These are phyloP conservation scores for Aplosporella prunicola DNA, from an alignment of 2,329 filamentous ascomycete species.

Conservation along the genomic window DNA sequence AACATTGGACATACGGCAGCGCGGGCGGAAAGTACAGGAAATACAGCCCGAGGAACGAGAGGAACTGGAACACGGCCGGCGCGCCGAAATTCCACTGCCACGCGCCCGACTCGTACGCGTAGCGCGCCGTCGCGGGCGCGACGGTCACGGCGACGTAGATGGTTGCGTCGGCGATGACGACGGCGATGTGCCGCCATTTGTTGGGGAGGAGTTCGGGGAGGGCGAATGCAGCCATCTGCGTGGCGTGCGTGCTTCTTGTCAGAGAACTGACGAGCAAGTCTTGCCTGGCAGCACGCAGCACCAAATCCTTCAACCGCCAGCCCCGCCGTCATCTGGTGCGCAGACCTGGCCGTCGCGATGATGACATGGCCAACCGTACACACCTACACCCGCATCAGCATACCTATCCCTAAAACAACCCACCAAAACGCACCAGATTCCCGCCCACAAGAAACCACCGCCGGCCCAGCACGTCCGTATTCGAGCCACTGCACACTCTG, in stretches of 20 bases:
- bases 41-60: conserved; percentile 37
- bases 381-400: not conserved
- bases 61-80: conserved; percentile 33
- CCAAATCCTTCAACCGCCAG: conserved; percentile 37
- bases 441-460: conserved; percentile 38
- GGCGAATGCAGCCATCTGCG: conserved; percentile 33
- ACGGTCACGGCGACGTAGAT: conserved; percentile 39
- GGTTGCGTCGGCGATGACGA: conserved; percentile 31
- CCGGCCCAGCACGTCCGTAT: conserved; percentile 41
- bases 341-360: conserved; percentile 15
- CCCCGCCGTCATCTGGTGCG: conserved; percentile 30
- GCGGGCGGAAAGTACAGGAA: conserved; percentile 34
- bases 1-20: conserved; percentile 21
- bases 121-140: conserved; percentile 37
- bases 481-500: conserved; percentile 25
- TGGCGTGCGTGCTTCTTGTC: not conserved
- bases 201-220: conserved; percentile 41
- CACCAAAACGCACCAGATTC: conserved; percentile 32
- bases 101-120: conserved; percentile 27
- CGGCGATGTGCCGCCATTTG: conserved; percentile 39
- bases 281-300: conserved; percentile 34
- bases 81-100: conserved; percentile 41
- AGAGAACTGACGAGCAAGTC: not conserved
- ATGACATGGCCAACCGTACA: conserved; percentile 12
- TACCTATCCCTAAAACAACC: conserved; percentile 27